Evolutionary conservation across 2,329 filamentous ascomycete genomes (phyloP), one percentile per base, ranked within the genome.

Genomic region (Diplodia seriata): DNA sequence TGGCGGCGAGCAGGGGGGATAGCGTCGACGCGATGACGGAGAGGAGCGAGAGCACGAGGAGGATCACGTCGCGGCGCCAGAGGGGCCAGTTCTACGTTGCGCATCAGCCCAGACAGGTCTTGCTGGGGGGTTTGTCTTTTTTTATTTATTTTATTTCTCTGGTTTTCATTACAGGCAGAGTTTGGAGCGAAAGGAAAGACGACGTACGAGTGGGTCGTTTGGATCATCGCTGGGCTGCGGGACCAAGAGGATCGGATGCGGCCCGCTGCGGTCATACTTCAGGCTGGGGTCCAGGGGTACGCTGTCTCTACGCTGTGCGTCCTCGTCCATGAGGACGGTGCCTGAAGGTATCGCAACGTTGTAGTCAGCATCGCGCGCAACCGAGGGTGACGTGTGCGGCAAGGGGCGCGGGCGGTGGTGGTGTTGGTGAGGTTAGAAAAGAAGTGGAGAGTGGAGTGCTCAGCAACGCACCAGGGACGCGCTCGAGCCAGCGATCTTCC

Each of bases 171-270:
- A 20, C 12, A 40, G 31, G 54, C 9, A 31, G 18, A 12, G 33
- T 8, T 36, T 12, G 26, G 50, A 15, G 50, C 4, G 12, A 53
- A 49, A 26, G 26, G 26, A 12, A n/a, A 62, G 20, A 50, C 20
- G 53, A 73, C 80, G 69, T 84, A 89, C 87, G 72, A 97, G 83
- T 36, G 93, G 94, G 79, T 97, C 94, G 77, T 96, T 94, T 4
- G 92, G 92, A 77, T 97, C 92, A 78, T 97, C 91, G 70, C 90
- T 94, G 2, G 94, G 94, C 75, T 97, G 94, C 5, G 94, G 94
- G 5, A 96, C 90, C 38, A 97, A 87, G 72, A 97, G 91, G 73
- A 94, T 91, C 43, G 66, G 66, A 18, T 54, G 55, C 20, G 84
- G 82, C 40, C 91, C 90, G 70, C 84, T 89, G 64, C 79, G 85